phyloP scores from a whole-genome alignment of 2,329 filamentous ascomycete genomes.

The Fusarium sp. region DNA sequence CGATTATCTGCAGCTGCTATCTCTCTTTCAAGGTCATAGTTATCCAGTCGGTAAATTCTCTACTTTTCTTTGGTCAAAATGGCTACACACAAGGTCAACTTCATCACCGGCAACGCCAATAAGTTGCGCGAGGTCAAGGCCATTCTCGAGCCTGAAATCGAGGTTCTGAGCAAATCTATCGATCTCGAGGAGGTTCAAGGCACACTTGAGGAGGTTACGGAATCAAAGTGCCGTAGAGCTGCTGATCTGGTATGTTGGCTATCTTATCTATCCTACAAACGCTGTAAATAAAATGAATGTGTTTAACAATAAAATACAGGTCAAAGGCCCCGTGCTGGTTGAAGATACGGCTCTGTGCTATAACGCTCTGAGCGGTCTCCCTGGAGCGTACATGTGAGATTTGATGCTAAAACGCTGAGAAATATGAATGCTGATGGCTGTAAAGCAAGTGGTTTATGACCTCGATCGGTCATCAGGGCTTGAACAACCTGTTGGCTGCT shows the following conservation, averaged over 20 bases:
- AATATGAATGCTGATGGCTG: background rate
- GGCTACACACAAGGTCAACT: constrained; percentile 70
- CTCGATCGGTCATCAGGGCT: constrained; percentile 80
- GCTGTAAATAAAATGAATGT: background rate
- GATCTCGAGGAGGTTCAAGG: constrained; percentile 93
- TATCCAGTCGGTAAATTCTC: background rate
- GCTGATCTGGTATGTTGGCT: constrained; percentile 71
- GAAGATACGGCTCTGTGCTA: constrained; percentile 98
- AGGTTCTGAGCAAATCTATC: constrained; percentile 76
- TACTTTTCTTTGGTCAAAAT: constrained; percentile 43
- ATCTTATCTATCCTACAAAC: background rate
- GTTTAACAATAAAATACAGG: constrained; percentile 56
- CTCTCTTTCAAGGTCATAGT: background rate
- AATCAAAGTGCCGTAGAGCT: constrained; percentile 85
- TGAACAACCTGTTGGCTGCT: constrained; percentile 89
- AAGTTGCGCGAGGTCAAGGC: constrained; percentile 90
- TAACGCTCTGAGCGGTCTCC: constrained; percentile 87
- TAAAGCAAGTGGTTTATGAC: constrained; percentile 92
- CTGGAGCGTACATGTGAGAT: constrained; percentile 91
- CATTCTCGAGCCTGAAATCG: constrained; percentile 80
- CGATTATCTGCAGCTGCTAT: constrained; percentile 3
- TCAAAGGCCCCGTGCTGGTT: constrained; percentile 88
- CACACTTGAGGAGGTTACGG: constrained; percentile 88
- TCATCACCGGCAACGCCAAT: constrained; percentile 96
- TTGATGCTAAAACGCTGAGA: background rate